Evolutionary conservation across 2,329 filamentous ascomycete species (phyloP), one percentile per base, ranked within the genome.

Genomic region (Neofusicoccum sp.): DNA sequence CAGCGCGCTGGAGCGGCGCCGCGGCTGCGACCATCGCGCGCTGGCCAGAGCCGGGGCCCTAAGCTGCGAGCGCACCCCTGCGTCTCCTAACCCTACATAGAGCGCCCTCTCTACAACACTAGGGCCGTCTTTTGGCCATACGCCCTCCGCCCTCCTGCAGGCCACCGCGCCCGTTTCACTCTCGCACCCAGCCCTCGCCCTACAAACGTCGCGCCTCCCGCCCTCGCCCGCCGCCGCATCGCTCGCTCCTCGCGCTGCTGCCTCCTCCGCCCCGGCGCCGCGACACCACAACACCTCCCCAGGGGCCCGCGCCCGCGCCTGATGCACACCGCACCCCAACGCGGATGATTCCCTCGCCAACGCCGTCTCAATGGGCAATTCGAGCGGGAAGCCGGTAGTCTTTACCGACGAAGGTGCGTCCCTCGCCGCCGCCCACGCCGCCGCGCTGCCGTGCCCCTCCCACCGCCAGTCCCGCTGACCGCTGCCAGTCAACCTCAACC

Each of bases 311-410:
- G 56, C 45, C 45, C 44, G 29, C 22, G 16, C 34, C 45, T 60
- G 50, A 62, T 62, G 61, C 61, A 56, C 43, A 39, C 28, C 41
- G 29, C 54, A 45, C 54, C 61, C 50, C 61, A 39, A 44, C 43
- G 61, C 61, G 41, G 48, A 62, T 62, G 61, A 56, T 62, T 56
- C 52, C 61, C 45, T 56, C 52, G 43, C 61, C 49, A 39, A 56
- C 61, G 50, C 41, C 61, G 50, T 64, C 65, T 64, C 69, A 73
- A 98, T 98, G 94, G 94, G 94, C 77, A 97, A 98, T 81, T 90
- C 89, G 76, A 93, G 94, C 80, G 93, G 93, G 79, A 97, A 97
- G 79, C 92, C 91, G 79, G 87, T 96, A 81, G 89, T 93, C 77
- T 89, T 93, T 80, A 91, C 90, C 80, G 93, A 96, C 81, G 91